Base-by-base conservation (phyloP, 805 yeast species). In the Saccharomycopsis sp. region DNA sequence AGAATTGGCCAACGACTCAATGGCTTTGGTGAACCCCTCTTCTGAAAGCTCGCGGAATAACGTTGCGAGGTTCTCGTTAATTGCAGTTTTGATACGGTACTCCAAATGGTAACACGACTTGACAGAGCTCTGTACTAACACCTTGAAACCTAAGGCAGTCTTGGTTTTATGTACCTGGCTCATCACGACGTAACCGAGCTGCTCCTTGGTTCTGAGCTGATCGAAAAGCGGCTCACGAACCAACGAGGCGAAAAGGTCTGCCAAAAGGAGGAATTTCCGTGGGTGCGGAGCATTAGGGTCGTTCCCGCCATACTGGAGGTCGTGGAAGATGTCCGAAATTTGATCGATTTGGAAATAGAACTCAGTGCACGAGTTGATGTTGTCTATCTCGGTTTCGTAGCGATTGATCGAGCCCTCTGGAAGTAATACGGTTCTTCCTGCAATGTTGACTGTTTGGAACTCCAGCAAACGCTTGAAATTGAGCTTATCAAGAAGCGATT, bases 121-220 rank as follows among this genome's bases (percentile, higher is more conserved):
- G 17, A 56, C 60, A 69, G 90, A 97, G 60, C 94, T 85, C 73
- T 93, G 99, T 55, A 92, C 79, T 64, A 92, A 74, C 14, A 94
- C 72, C 66, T 94, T 78, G 64, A 84, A 79, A 14, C 93, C 92
- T 15, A 29, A 24, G 1, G 53, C 34, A 14, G 56, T 35, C 19
- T 54, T 50, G 2, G 57, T 51, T 17, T 23, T 25, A 61, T 86
- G 75, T 24, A 80, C 73, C 0, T 96, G 88, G 51, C 94, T 84
- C 68, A 89, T 90, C 0, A 93, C 99, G 62, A 93, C 91, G 67
- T 93, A 93, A 1, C 99, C 99, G 35, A 93, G 78, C 71, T 94
- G 98, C 73, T 93, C 98, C 66, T 89, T 86, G 3, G 99, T 93
- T 71, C 99, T 81, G 59, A 93, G 78, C 62, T 87, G 87, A 67